A percentile compares a stretch with the other conserved stretches of the same genome.
phyloP scores from a whole-genome alignment of 176 grass and related monocot species.

The Thinopyrum elongatum region DNA sequence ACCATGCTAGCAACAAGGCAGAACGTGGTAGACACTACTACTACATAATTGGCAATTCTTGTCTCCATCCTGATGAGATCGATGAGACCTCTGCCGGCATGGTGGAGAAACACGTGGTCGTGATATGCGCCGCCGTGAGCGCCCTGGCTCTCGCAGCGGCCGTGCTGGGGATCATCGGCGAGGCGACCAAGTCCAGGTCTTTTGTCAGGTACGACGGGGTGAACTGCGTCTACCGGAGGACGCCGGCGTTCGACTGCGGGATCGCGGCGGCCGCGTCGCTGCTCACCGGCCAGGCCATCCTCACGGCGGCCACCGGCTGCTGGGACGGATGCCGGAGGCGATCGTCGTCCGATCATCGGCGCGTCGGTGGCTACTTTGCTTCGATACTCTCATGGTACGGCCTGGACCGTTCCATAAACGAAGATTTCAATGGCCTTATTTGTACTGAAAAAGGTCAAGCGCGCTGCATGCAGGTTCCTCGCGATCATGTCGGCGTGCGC shows the following conservation, averaged over 20 bases:
- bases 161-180: constrained; percentile 15
- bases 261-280: constrained; percentile 2
- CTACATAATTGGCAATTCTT: neutral
- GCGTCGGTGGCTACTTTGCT: neutral
- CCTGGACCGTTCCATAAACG: too few species aligned
- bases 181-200: constrained; percentile 23
- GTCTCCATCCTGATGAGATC: neutral
- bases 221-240: constrained; percentile 14
- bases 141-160: constrained; percentile 11
- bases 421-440: too few species aligned
- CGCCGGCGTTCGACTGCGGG: constrained; percentile 25
- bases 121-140: neutral
- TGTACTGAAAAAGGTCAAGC: too few species aligned
- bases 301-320: constrained; percentile 24
- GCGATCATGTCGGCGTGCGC: neutral
- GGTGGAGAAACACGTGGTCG: constrained; percentile 1
- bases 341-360: neutral
- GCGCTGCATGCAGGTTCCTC: neutral
- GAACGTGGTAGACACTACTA: neutral
- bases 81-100: neutral
- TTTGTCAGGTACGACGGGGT: constrained; percentile 20
- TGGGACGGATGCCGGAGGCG: neutral
- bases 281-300: neutral
- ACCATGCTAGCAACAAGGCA: neutral
- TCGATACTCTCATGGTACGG: neutral